These are phyloP conservation scores for Diversispora epigaea DNA, from an alignment of 192 early-diverging fungal genomes.

Conservation along the genomic window DNA sequence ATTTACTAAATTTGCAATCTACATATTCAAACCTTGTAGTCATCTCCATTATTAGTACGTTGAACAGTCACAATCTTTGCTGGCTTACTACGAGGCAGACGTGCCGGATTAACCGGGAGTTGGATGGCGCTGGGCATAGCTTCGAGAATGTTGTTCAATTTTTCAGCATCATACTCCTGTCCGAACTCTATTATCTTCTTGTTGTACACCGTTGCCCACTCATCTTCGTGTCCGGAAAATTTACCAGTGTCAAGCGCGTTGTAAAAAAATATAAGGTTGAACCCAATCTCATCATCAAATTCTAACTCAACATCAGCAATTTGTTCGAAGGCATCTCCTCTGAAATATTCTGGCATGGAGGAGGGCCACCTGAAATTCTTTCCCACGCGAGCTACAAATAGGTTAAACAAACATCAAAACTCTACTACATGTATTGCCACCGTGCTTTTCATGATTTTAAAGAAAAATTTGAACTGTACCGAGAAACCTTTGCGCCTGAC, in stretches of 20 bases:
- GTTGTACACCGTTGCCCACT: conserved; percentile 9
- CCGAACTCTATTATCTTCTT: conserved; percentile 15
- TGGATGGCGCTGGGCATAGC: conserved; percentile 14
- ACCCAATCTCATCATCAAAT: not conserved
- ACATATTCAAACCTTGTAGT: conserved; percentile 27
- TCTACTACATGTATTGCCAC: too few species aligned
- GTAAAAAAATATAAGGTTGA: conserved; percentile 15
- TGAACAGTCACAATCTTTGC: conserved; percentile 9
- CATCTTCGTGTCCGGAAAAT: conserved; percentile 6
- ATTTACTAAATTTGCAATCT: not conserved
- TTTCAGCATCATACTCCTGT: conserved; percentile 7
- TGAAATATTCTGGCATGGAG: conserved; percentile 20
- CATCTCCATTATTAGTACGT: conserved; percentile 13
- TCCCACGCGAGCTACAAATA: not conserved
- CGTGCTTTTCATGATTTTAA: too few species aligned
- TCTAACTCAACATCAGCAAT: not conserved
- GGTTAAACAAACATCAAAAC: conserved; percentile 8
- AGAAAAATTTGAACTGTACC: too few species aligned
- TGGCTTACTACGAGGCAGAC: not conserved
- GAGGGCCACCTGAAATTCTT: conserved; percentile 8
- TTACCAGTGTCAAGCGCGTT: not conserved
- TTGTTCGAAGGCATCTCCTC: not conserved
- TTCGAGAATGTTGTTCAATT: conserved; percentile 7
- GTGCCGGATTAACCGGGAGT: conserved; percentile 9
- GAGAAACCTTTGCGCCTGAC: too few species aligned